Evolutionary conservation across 2,329 filamentous ascomycete species (phyloP), one percentile per base, ranked within the genome.

Genomic region (Curvularia spicifera): DNA sequence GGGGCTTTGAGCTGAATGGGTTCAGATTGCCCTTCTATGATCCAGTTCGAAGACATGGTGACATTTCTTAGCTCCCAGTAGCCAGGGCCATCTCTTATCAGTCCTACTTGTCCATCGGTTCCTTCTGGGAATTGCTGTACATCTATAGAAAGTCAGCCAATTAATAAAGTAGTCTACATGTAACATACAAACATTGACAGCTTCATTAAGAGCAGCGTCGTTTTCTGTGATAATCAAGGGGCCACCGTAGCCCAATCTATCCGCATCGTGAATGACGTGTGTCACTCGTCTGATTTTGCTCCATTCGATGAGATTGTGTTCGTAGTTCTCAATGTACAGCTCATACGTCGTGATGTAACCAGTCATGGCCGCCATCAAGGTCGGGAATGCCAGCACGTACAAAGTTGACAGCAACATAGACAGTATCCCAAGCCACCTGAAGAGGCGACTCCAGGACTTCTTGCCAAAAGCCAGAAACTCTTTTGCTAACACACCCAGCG

Each of bases 291-390:
- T 56, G 1, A 69, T 53, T 26, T 69, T 66, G 3, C 46, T 31
- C 53, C 61, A 68, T 12, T 67, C 66, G n/a, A 72, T 68, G n/a
- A 75, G 59, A 51, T 71, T 70, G 3, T 56, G 37, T 1, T 67
- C 54, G 7, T 47, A 51, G n/a, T 73, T 65, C 28, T 73, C 63
- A 13, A 74, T 42, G 46, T 74, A 75, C 12, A 69, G 63, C 46
- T 69, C 55, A 31, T 65, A 71, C 4, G 67, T 71, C 33, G 68
- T 70, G 13, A 76, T 72, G 52, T 78, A 78, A n/a, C 76, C 77
- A 12, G 73, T 78, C 73, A 78, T 76, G 4, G 76, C 76, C 4
- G 68, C 72, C 62, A 77, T 68, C 8, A 77, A 61, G 2, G 76
- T 78, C 15, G 76, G 76, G 28, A 78, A 74, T 6, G 68, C 60